Base-by-base conservation (phyloP, 2,329 filamentous ascomycete genomes). In the Stagonosporopsis chrysanthemi region DNA sequence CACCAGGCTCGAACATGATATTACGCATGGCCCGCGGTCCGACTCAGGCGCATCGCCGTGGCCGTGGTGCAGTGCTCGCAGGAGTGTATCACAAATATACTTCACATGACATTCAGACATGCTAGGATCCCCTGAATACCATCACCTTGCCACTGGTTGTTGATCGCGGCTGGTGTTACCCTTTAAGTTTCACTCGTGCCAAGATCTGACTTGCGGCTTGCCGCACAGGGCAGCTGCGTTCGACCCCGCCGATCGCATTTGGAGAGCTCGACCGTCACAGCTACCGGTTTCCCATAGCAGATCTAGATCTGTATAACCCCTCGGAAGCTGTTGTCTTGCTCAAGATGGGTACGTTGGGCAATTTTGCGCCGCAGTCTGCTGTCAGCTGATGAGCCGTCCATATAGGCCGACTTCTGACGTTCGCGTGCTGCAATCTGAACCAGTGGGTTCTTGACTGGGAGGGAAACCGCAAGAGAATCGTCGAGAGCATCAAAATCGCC, bases 391-490 rank as follows among this genome's bases (percentile, higher is more conserved):
- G 2, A 22, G 14, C 24, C 2, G 7, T 15, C 19, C 8, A 5
- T 36, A 58, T 59, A 65, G 59, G 62, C 14, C 60, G 66, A 22
- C 59, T 69, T 41, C 60, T 71, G 41, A 69, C 64, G 12, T 62
- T 74, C 3, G 69, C 71, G 14, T 71, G 69, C n/a, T 73, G 72
- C 56, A 64, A 61, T 44, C 61, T 74, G 23, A 71, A 70, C 46
- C 68, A 71, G 45, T 70, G 67, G 67, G 66, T 62, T 8, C 56
- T 69, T 36, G 68, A 70, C 39, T 71, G 61, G 54, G 79, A 84
- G 60, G 87, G 87, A 35, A 91, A 91, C 67, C 74, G 80, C 2
- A 80, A 82, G 45, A 80, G 88, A 17, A 90, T 90, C 61, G 81
- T 87, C 17, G 80, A 88, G 70, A 86, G 84, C 52, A 87, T 90